Percentiles rank a stretch among this genome's conserved stretches.
These are phyloP conservation scores for Trichomonas vaginalis DNA, from an alignment of 208 protist genomes.

Conservation along the genomic window DNA sequence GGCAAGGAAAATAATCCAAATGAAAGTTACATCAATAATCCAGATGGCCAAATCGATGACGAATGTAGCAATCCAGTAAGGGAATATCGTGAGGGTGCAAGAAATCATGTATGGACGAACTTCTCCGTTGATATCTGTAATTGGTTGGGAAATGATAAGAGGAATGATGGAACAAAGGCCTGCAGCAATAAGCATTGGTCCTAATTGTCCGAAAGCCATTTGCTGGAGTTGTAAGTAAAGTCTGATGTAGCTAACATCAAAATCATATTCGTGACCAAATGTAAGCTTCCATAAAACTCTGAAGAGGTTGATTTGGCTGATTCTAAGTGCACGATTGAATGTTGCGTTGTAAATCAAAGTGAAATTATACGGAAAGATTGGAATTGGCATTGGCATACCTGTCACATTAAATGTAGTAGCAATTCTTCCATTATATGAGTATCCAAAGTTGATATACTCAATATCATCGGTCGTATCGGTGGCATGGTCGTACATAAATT, in stretches of 20 bases:
- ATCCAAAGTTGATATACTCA: background rate
- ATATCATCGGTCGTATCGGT: background rate
- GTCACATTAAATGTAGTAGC: too few species aligned
- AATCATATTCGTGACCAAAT: background rate
- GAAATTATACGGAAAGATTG: background rate
- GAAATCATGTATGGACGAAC: background rate
- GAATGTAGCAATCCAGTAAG: background rate
- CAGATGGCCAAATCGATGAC: background rate
- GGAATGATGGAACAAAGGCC: background rate
- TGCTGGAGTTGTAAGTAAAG: background rate
- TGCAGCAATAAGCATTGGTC: background rate
- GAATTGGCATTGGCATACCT: background rate
- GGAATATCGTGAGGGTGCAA: background rate
- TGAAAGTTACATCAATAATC: background rate
- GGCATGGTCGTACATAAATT: background rate
- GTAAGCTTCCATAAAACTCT: background rate
- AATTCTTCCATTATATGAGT: background rate
- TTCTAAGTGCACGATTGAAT: background rate
- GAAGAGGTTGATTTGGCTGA: background rate
- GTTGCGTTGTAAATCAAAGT: background rate
- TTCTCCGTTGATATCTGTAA: background rate
- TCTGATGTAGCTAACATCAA: background rate
- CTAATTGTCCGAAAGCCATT: background rate
- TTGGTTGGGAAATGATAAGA: background rate
- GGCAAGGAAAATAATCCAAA: background rate